Conservation (phyloP, 2,329 filamentous ascomycete species). For the Neonectria punicea region DNA sequence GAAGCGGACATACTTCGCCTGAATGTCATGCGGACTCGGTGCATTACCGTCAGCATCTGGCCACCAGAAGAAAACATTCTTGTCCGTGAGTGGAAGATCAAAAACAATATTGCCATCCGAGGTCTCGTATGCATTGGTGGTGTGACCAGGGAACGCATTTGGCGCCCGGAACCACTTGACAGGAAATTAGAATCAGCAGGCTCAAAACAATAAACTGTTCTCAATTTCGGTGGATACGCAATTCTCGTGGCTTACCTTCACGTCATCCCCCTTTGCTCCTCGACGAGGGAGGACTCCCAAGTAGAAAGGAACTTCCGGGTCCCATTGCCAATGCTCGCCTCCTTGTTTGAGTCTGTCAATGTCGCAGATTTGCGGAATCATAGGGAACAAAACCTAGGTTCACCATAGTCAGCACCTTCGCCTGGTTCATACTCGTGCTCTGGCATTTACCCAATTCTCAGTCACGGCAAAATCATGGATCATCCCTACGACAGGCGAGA, state of each 20-base stretch:
- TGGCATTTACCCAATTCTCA: slow-evolving; percentile 10
- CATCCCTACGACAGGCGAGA: not conserved
- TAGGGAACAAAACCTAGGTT: slow-evolving; percentile 9
- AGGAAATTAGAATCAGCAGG: no score
- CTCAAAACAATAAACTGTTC: no score
- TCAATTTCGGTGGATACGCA: not conserved
- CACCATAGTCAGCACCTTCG: not conserved
- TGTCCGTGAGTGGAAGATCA: slow-evolving; percentile 8
- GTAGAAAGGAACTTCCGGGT: slow-evolving; percentile 2
- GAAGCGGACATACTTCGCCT: slow-evolving; percentile 5
- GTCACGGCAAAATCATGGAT: slow-evolving; percentile 21
- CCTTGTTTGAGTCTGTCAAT: slow-evolving; percentile 9
- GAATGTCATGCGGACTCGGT: slow-evolving; percentile 3
- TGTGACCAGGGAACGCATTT: no score
- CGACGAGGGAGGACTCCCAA: slow-evolving; percentile 4
- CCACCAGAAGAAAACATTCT: slow-evolving; percentile 24
- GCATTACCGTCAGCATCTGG: slow-evolving; percentile 4
- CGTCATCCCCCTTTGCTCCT: slow-evolving; percentile 8
- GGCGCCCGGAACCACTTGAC: no score
- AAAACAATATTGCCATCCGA: no score
- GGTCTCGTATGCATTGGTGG: no score
- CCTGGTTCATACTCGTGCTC: not conserved
- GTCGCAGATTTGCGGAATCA: slow-evolving; percentile 11
- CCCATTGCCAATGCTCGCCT: slow-evolving; percentile 10
- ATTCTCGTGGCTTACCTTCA: not conserved